These are phyloP conservation scores for Metahyphopichia silvanorum DNA, from an alignment of 805 yeast genomes.

Conservation along the genomic window DNA sequence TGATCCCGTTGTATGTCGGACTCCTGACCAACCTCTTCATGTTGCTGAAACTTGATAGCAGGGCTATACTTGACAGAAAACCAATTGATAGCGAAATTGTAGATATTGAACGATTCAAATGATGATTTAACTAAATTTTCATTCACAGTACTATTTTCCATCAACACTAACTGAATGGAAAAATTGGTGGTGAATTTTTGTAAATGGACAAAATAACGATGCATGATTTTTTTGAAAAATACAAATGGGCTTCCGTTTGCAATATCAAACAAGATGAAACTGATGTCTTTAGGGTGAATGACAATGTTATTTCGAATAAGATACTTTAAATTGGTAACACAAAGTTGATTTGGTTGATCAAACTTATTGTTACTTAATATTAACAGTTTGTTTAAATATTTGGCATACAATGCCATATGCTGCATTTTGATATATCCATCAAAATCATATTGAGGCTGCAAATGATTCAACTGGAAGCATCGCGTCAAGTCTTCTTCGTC, in stretches of 20 bases:
- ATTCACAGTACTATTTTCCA: conserved; percentile 7
- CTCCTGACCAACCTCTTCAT: neutral
- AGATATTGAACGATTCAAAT: conserved; percentile 4
- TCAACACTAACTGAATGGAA: conserved; percentile 13
- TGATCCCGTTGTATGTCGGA: neutral
- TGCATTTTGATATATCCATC: conserved; percentile 5
- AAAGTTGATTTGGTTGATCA: neutral
- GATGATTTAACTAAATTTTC: conserved; percentile 3
- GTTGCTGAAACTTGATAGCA: neutral
- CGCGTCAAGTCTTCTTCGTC: conserved; percentile 4
- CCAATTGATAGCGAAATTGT: conserved; percentile 7
- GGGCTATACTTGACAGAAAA: conserved; percentile 12
- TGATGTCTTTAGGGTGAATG: conserved; percentile 17
- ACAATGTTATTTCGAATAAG: conserved; percentile 11
- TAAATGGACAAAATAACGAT: conserved; percentile 8
- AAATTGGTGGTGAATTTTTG: conserved; percentile 10
- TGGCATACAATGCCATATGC: conserved; percentile 8
- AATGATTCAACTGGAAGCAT: conserved; percentile 6
- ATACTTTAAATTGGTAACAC: conserved; percentile 10
- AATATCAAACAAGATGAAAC: conserved; percentile 11
- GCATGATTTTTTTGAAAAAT: neutral
- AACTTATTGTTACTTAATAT: conserved; percentile 4
- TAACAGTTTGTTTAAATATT: conserved; percentile 3
- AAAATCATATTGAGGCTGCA: neutral
- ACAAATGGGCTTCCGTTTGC: conserved; percentile 6